These are phyloP conservation scores for Phytophthora cryptogea DNA, from an alignment of 352 stramenopile species.

Conservation along the genomic window DNA sequence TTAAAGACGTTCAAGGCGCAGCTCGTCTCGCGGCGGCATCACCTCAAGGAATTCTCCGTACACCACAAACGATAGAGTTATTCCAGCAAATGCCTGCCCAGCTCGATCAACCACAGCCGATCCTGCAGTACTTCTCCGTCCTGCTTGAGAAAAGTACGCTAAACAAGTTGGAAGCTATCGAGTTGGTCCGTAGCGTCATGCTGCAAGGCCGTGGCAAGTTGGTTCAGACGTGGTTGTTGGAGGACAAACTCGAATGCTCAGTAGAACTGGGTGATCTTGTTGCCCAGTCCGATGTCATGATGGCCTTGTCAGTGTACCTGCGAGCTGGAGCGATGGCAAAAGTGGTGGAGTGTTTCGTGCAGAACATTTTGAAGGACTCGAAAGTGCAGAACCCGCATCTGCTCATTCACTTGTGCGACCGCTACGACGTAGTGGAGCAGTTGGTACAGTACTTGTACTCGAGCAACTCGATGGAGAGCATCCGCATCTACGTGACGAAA, in stretches of 20 bases:
- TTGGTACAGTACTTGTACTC: slow-evolving; percentile 99
- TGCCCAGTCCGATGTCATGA: slow-evolving; percentile 94
- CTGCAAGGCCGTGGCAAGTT: slow-evolving; percentile 97
- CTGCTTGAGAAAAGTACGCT: slow-evolving; percentile 98
- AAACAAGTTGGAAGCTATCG: slow-evolving; percentile 99
- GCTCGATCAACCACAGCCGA: slow-evolving; percentile 95
- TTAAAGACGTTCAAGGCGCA: slow-evolving; percentile 85
- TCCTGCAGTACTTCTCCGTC: slow-evolving; percentile 99
- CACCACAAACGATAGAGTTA: slow-evolving; percentile 97
- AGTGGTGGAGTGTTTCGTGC: slow-evolving; percentile 99
- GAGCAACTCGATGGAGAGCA: slow-evolving; percentile 99
- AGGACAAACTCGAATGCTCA: slow-evolving; percentile 99
- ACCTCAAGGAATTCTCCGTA: slow-evolving; percentile 92
- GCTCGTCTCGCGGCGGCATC: slow-evolving; percentile 92
- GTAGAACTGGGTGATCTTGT: slow-evolving; percentile 98
- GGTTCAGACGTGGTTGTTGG: slow-evolving; percentile 99
- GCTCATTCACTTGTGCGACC: slow-evolving; percentile 99
- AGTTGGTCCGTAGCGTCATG: slow-evolving; percentile 97
- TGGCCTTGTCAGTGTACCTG: slow-evolving; percentile 99
- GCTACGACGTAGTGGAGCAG: slow-evolving; percentile 99
- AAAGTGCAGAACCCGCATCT: slow-evolving; percentile 99
- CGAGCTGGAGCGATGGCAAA: slow-evolving; percentile 97
- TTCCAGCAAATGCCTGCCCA: slow-evolving; percentile 99
- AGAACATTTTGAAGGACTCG: slow-evolving; percentile 98
- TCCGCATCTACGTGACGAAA: slow-evolving; percentile 99